A percentile compares a stretch with the other conserved stretches of the same genome.
Evolutionary conservation across 2,329 filamentous ascomycete species (phyloP).

Genomic region (Macrophomina tecta): DNA sequence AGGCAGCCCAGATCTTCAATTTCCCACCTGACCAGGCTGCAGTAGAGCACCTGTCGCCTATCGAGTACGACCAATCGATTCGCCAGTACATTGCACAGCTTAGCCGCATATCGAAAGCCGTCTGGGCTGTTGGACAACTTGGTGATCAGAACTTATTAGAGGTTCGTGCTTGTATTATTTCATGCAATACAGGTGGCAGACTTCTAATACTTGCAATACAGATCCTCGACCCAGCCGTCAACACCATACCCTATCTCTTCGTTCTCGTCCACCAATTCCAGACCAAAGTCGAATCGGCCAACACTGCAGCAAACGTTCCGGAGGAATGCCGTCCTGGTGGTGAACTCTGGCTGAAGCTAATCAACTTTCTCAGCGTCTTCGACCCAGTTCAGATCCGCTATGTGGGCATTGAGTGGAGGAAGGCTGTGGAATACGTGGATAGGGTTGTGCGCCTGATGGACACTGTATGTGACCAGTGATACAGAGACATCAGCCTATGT

Average conservation of each 20-base stretch:
- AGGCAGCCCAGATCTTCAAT: constrained; percentile 20
- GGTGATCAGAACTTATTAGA: constrained; percentile 50
- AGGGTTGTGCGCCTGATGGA: constrained; percentile 39
- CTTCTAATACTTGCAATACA: constrained; percentile 31
- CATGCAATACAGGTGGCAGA: neutral
- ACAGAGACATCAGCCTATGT: neutral
- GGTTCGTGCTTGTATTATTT: constrained; percentile 32
- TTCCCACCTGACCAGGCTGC: constrained; percentile 22
- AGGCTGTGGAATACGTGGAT: constrained; percentile 51
- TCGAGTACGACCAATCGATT: constrained; percentile 48
- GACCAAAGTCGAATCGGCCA: constrained; percentile 35
- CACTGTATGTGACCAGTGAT: constrained; percentile 37
- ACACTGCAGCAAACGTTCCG: constrained; percentile 40
- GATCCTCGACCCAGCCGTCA: constrained; percentile 61
- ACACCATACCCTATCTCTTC: constrained; percentile 66
- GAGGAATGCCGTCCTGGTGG: constrained; percentile 52
- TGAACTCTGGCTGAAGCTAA: constrained; percentile 56
- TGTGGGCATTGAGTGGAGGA: constrained; percentile 54
- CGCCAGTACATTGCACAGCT: constrained; percentile 44
- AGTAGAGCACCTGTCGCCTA: constrained; percentile 23
- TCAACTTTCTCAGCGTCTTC: constrained; percentile 55
- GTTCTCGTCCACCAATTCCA: constrained; percentile 59
- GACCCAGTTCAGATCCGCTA: constrained; percentile 63
- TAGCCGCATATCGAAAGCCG: constrained; percentile 38
- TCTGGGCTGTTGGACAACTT: constrained; percentile 45